Conservation (phyloP, 192 early-diverging fungal genomes). For the Pilobolus umbonatus region DNA sequence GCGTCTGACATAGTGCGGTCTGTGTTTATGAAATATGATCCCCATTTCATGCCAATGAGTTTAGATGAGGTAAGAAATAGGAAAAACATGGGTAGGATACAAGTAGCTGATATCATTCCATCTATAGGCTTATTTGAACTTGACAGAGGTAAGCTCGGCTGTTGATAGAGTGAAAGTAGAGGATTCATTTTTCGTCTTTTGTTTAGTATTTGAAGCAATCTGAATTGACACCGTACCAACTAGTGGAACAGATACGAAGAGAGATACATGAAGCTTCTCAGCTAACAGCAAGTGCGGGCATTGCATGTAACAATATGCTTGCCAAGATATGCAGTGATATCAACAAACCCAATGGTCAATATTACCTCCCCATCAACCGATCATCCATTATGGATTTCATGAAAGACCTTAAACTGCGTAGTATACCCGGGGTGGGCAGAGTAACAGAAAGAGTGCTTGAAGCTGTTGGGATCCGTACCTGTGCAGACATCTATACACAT, state of each 20-base stretch:
- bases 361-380: conserved; percentile 36
- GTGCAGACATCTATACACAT: conserved; percentile 40
- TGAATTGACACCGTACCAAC: conserved; percentile 28
- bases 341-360: conserved; percentile 74
- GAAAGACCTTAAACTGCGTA: conserved; percentile 43
- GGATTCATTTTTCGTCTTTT: not conserved
- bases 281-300: conserved; percentile 46
- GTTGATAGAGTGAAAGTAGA: too few species aligned
- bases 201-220: conserved; percentile 35
- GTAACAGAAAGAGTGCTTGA: conserved; percentile 52
- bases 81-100: not conserved
- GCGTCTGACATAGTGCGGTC: conserved; percentile 41
- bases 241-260: conserved; percentile 47
- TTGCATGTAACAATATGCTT: conserved; percentile 49
- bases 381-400: conserved; percentile 44
- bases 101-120: not conserved
- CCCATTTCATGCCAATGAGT: conserved; percentile 45
- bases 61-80: conserved; percentile 43
- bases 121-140: conserved; percentile 35
- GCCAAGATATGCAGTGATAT: conserved; percentile 52
- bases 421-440: conserved; percentile 47
- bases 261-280: conserved; percentile 43
- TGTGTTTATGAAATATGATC: conserved; percentile 59
- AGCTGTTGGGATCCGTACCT: conserved; percentile 48
- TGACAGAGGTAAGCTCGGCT: conserved; percentile 26